phyloP scores from a whole-genome alignment of 2,329 filamentous ascomycete genomes.

The Leptographium galeiforme region DNA sequence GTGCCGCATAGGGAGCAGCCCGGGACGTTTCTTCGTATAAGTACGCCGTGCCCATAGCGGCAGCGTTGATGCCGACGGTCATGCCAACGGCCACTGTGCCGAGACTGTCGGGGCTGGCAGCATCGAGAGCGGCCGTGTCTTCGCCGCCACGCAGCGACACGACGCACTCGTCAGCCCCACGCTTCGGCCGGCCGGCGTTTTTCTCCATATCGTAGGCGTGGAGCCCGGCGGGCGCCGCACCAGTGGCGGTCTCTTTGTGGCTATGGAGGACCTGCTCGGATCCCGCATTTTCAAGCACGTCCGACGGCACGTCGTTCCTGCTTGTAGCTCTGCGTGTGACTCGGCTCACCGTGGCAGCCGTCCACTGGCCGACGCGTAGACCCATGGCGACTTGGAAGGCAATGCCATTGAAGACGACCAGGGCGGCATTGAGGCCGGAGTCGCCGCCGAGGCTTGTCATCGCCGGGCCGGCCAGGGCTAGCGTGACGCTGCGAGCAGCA shows the following conservation, averaged over 20 bases:
- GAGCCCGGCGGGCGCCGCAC: no score
- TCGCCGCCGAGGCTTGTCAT: constrained; percentile 31
- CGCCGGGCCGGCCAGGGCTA: constrained; percentile 35
- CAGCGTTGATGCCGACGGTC: constrained; percentile 43
- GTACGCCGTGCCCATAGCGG: constrained; percentile 45
- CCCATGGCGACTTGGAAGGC: constrained; percentile 22
- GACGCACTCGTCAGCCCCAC: not conserved
- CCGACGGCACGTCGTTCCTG: not conserved
- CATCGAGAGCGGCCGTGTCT: not conserved
- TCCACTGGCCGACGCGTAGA: constrained; percentile 15
- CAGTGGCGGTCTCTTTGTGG: not conserved
- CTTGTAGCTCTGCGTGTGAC: not conserved
- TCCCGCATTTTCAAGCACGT: not conserved
- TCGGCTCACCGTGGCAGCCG: constrained; percentile 2
- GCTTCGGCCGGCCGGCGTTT: not conserved
- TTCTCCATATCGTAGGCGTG: constrained; percentile 5
- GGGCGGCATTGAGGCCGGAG: constrained; percentile 30
- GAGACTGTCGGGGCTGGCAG: constrained; percentile 15
- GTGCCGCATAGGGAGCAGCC: constrained; percentile 40
- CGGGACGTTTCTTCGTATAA: constrained; percentile 39
- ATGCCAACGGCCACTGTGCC: constrained; percentile 35
- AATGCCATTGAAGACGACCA: constrained; percentile 39
- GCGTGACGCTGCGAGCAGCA: constrained; percentile 34
- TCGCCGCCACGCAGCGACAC: not conserved
- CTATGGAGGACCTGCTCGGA: not conserved